A percentile compares a stretch with the other conserved stretches of the same genome.
Conservation (phyloP, 805 yeast genomes). For the Maudiozyma saulgeensis region DNA sequence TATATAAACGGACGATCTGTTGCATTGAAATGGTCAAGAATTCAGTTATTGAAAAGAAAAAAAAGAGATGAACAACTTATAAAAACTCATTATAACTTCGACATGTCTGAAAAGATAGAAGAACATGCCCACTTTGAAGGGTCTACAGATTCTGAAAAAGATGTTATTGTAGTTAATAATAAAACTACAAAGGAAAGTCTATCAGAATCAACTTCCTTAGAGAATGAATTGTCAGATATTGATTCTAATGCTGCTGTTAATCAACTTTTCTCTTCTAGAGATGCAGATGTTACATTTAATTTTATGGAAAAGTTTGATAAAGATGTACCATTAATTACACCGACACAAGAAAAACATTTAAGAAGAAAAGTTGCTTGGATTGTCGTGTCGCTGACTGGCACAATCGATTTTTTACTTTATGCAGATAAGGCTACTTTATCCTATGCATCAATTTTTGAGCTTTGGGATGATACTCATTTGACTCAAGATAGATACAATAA, state of each 20-base stretch:
- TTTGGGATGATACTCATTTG: slow-evolving; percentile 39
- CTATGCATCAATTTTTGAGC: slow-evolving; percentile 39
- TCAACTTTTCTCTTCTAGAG: slow-evolving; percentile 23
- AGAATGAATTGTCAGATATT: neutral
- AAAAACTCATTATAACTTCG: too few relatives aligned
- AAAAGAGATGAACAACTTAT: too few relatives aligned
- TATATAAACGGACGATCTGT: too few relatives aligned
- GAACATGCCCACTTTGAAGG: too few relatives aligned
- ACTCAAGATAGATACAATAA: slow-evolving; percentile 37
- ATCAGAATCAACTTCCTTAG: too few relatives aligned
- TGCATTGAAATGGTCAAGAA: too few relatives aligned
- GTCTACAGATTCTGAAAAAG: too few relatives aligned
- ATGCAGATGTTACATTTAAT: slow-evolving; percentile 34
- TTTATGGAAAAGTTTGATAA: slow-evolving; percentile 31
- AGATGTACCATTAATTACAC: slow-evolving; percentile 32
- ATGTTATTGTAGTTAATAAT: too few relatives aligned
- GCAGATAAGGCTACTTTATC: slow-evolving; percentile 45
- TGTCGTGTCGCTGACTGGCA: slow-evolving; percentile 31
- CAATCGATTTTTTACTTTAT: slow-evolving; percentile 36
- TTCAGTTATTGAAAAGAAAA: too few relatives aligned
- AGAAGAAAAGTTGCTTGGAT: slow-evolving; percentile 32
- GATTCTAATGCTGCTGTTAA: slow-evolving; percentile 3
- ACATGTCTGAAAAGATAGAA: too few relatives aligned
- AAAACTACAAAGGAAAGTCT: too few relatives aligned
- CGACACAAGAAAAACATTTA: slow-evolving; percentile 34